Evolutionary conservation across 1,139 yeast genomes (phyloP).

Genomic region (Nematodospora anomalae): DNA sequence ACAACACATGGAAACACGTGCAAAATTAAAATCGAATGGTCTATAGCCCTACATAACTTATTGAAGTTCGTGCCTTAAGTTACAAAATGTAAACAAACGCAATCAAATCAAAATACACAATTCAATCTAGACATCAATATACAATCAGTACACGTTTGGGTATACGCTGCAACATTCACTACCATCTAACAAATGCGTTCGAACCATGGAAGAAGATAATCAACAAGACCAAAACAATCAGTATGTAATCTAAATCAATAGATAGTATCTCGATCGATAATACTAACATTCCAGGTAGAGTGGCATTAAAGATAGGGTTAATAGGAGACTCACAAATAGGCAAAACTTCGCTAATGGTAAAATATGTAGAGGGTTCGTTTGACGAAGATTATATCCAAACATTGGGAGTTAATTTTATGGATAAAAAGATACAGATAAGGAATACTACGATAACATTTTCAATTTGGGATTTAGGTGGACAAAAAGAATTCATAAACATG

Average conservation of each 20-base stretch:
- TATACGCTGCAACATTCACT: background rate
- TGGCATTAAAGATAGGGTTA: conserved; percentile 87
- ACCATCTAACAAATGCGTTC: background rate
- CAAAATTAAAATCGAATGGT: too few relatives aligned
- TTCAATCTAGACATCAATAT: too few relatives aligned
- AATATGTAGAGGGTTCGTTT: conserved; percentile 91
- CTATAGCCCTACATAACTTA: conserved; percentile 7
- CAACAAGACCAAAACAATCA: conserved; percentile 32
- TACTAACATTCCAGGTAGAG: conserved; percentile 31
- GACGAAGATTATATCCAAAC: conserved; percentile 94
- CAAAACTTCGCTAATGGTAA: conserved; percentile 94
- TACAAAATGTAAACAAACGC: conserved; percentile 12
- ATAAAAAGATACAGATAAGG: conserved; percentile 80
- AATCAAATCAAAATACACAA: conserved; percentile 1
- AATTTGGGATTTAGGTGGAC: conserved; percentile 97
- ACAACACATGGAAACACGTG: too few relatives aligned
- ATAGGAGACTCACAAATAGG: conserved; percentile 99
- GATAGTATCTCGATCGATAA: background rate
- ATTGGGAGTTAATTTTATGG: conserved; percentile 93
- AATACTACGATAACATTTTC: conserved; percentile 90
- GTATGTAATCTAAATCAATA: conserved; percentile 25
- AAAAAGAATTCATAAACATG: conserved; percentile 94
- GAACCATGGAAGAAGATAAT: conserved; percentile 10
- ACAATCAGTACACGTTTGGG: background rate
- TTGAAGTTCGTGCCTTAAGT: background rate